Conservation (phyloP, 2,329 filamentous ascomycete genomes). For the Colletotrichum karsti region DNA sequence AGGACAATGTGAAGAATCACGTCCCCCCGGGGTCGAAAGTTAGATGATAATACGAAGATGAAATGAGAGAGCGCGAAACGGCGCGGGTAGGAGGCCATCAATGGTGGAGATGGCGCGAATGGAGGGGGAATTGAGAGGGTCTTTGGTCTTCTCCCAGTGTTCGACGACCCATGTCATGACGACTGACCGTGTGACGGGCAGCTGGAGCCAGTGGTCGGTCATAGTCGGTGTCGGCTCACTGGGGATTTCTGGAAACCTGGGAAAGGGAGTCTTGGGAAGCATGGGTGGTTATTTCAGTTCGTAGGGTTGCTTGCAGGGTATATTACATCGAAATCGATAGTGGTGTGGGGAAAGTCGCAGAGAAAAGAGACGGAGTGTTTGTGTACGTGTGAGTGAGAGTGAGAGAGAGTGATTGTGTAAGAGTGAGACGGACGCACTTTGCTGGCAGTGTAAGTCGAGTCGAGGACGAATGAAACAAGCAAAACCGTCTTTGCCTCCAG, state of each 20-base stretch:
- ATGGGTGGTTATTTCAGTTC: slow-evolving; percentile 19
- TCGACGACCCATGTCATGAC: slow-evolving; percentile 4
- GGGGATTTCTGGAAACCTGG: not conserved
- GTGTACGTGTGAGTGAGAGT: not conserved
- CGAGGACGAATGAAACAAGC: not conserved
- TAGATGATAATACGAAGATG: slow-evolving; percentile 25
- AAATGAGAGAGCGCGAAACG: slow-evolving; percentile 21
- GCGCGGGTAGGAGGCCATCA: slow-evolving; percentile 18
- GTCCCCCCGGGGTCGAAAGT: not conserved
- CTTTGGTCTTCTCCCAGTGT: not conserved
- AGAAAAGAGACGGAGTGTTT: not conserved
- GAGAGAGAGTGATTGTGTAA: not conserved
- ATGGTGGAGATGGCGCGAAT: slow-evolving; percentile 21
- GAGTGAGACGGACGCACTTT: too few species aligned
- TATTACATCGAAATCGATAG: slow-evolving; percentile 29
- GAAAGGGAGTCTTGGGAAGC: not conserved
- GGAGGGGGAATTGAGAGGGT: slow-evolving; percentile 13
- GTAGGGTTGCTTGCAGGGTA: slow-evolving; percentile 23
- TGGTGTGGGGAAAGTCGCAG: slow-evolving; percentile 24
- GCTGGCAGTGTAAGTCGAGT: not conserved
- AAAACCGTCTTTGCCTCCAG: too few species aligned
- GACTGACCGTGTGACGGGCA: slow-evolving; percentile 27
- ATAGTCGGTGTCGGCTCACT: slow-evolving; percentile 18
- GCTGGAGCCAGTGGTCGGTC: slow-evolving; percentile 18
- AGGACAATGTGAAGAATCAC: not conserved